Evolutionary conservation across 2,329 filamentous ascomycete genomes (phyloP).

Genomic region (Ramularia endophylla): DNA sequence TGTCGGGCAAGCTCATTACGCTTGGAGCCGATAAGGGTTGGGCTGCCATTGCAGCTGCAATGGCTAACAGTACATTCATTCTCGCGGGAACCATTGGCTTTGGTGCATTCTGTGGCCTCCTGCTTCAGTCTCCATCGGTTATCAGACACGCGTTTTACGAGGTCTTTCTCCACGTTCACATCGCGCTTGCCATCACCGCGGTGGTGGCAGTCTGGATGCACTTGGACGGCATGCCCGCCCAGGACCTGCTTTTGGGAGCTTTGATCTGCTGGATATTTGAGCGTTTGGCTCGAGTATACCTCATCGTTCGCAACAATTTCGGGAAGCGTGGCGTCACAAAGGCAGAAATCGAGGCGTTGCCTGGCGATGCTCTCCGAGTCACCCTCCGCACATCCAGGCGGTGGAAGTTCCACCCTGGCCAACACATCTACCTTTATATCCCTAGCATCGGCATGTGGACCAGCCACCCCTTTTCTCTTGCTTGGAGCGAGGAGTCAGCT

Average conservation of each 20-base stretch:
- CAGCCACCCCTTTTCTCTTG: constrained; percentile 73
- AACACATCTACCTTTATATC: constrained; percentile 76
- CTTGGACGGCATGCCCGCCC: constrained; percentile 51
- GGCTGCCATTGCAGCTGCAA: constrained; percentile 37
- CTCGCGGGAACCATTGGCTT: constrained; percentile 59
- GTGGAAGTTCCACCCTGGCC: constrained; percentile 69
- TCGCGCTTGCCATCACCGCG: constrained; percentile 54
- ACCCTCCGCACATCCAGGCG: constrained; percentile 69
- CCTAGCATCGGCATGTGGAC: constrained; percentile 66
- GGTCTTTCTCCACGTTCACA: constrained; percentile 68
- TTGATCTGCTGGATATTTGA: constrained; percentile 64
- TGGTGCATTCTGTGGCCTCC: constrained; percentile 55
- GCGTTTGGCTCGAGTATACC: constrained; percentile 53
- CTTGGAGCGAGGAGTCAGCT: constrained; percentile 64
- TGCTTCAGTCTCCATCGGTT: constrained; percentile 63
- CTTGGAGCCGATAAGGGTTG: constrained; percentile 44
- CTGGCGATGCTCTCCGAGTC: constrained; percentile 67
- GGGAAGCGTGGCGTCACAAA: constrained; percentile 58
- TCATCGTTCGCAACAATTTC: constrained; percentile 60
- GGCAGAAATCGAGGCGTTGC: constrained; percentile 67
- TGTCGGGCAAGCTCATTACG: constrained; percentile 38
- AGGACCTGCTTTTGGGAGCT: constrained; percentile 56
- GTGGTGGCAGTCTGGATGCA: constrained; percentile 64
- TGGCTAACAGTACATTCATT: constrained; percentile 44
- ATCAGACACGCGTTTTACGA: constrained; percentile 76